Evolutionary conservation across 2,329 filamentous ascomycete genomes (phyloP).

Genomic region (Ilyonectria mors-panacis): DNA sequence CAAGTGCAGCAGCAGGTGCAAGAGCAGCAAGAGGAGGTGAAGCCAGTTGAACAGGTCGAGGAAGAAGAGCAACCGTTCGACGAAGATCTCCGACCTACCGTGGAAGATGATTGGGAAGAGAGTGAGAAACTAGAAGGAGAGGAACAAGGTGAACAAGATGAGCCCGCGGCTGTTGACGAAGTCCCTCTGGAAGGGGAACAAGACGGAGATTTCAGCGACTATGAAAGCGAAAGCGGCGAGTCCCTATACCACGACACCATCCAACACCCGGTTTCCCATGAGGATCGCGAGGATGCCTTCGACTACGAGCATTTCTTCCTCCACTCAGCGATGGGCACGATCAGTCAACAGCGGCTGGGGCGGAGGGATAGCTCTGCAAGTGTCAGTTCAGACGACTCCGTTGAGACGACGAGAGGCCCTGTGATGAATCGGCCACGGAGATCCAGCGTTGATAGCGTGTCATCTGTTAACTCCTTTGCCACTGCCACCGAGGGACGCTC

Average conservation of each 20-base stretch:
- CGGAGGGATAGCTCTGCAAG: slow-evolving; percentile 64
- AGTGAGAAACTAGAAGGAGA: background rate
- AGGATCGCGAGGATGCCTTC: slow-evolving; percentile 94
- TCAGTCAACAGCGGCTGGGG: slow-evolving; percentile 61
- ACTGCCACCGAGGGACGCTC: slow-evolving; percentile 68
- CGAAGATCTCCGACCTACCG: slow-evolving; percentile 14
- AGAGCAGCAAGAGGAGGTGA: slow-evolving; percentile 29
- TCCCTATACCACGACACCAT: slow-evolving; percentile 75
- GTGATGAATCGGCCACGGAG: slow-evolving; percentile 53
- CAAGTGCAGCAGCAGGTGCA: slow-evolving; percentile 3
- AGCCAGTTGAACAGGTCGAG: slow-evolving; percentile 47
- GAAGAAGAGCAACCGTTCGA: slow-evolving; percentile 51
- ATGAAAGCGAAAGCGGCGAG: slow-evolving; percentile 74
- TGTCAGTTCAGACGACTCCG: slow-evolving; percentile 72
- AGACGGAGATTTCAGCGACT: slow-evolving; percentile 55
- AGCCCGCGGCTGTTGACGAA: slow-evolving; percentile 42
- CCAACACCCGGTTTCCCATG: slow-evolving; percentile 80
- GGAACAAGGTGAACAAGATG: slow-evolving; percentile 26
- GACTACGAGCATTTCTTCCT: slow-evolving; percentile 98
- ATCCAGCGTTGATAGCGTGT: slow-evolving; percentile 65
- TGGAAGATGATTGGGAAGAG: background rate
- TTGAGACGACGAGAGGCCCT: slow-evolving; percentile 72
- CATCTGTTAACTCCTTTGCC: slow-evolving; percentile 69
- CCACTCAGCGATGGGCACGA: slow-evolving; percentile 89
- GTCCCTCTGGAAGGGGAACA: slow-evolving; percentile 56